These are phyloP conservation scores for Aspergillus sp. DNA, from an alignment of 2,329 filamentous ascomycete species.

Conservation along the genomic window DNA sequence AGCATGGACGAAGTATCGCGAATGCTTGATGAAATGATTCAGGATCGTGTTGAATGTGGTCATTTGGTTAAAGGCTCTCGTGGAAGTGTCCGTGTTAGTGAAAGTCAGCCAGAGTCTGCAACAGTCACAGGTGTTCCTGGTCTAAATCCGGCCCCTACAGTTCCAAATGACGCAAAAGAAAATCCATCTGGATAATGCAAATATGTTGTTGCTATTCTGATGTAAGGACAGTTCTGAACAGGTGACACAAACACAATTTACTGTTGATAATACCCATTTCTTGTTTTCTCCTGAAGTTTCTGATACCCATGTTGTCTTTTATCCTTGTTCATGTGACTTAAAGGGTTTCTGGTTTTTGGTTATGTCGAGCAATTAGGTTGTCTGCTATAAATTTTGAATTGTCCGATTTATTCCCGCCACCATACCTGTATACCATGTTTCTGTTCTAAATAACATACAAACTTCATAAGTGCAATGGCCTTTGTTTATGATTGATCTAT, in stretches of 20 bases:
- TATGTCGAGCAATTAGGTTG: background rate
- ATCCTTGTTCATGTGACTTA: slow-evolving; percentile 5
- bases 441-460: too few species aligned
- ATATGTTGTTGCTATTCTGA: too few species aligned
- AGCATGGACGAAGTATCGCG: slow-evolving; percentile 89
- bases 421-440: too few species aligned
- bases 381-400: too few species aligned
- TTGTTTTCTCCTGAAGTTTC: slow-evolving; percentile 6
- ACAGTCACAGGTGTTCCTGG: slow-evolving; percentile 19
- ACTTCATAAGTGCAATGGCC: too few species aligned
- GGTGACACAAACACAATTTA: too few species aligned
- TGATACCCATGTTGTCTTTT: slow-evolving; percentile 20
- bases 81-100: slow-evolving; percentile 60
- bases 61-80: slow-evolving; percentile 63
- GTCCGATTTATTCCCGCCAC: too few species aligned
- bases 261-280: slow-evolving; percentile 1
- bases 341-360: background rate
- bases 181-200: too few species aligned
- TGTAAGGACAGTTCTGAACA: too few species aligned
- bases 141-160: slow-evolving; percentile 18
- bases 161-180: slow-evolving; percentile 2
- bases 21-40: slow-evolving; percentile 95
- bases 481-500: too few species aligned
- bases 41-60: slow-evolving; percentile 74
- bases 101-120: slow-evolving; percentile 29